Base-by-base conservation (phyloP, 2,329 filamentous ascomycete genomes). In the Fonsecaea erecta region DNA sequence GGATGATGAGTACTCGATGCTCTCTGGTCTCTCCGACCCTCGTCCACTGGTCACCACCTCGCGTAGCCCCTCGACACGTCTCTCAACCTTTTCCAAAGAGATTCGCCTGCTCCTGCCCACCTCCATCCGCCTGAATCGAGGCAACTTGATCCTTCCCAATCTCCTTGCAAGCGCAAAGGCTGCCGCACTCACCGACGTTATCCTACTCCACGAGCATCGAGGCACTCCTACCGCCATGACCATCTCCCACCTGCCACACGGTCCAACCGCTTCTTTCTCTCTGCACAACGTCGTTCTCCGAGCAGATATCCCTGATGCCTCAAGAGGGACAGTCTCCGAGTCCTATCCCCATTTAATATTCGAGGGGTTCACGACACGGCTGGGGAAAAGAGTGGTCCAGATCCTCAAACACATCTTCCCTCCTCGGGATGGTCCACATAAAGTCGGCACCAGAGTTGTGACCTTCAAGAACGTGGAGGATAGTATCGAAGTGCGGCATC, bases 291-390 rank as follows among this genome's bases (percentile, higher is more conserved):
- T 98, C 2, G 90, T 97, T 9, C 82, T 99, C 57, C 88, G 95
- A 52, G 91, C 93, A 66, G 95, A 99, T 75, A 96, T 99, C 21
- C 94, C 95, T 1, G 93, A 95, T 69, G 87, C 90, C 48, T 87
- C 92, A 8, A 86, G 91, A 64, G 95, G 95, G 54, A 97, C 93
- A 1, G 92, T 97, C 54, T 92, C 88, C 67, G 95, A 99, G 79
- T 90, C 88, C 40, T 99, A 97, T 73, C 95, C 95, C 0, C 94
- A 98, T 74, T 83, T 99, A 2, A 91, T 99, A 68, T 98, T 99
- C 73, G 95, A 99, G 74, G 93, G 93, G 1, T 98, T 99, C 79
- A 90, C 85, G 4, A 92, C 90, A 5, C 86, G 85, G 35, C 81
- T 98, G 5, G 95, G 95, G 61, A 84, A 88, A 73, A 86, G 95